Conservation (phyloP, 2,329 filamentous ascomycete genomes). For the Lecanosticta acicola region DNA sequence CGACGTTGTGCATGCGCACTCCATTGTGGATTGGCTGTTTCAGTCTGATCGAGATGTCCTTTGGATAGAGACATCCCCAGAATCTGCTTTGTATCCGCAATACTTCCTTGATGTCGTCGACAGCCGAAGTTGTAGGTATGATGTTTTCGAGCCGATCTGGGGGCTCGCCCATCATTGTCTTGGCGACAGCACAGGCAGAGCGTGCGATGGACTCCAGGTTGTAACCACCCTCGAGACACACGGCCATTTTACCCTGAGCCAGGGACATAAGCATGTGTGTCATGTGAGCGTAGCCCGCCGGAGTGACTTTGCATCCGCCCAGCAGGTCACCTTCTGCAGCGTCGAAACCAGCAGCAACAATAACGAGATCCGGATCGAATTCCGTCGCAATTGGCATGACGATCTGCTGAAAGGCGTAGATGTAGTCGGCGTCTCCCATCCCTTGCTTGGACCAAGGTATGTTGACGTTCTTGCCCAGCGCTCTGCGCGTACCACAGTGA, state of each 20-base stretch:
- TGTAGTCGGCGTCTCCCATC: slow-evolving; percentile 95
- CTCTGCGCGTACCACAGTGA: slow-evolving; percentile 54
- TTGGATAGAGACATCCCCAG: slow-evolving; percentile 83
- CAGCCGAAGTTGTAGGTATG: slow-evolving; percentile 46
- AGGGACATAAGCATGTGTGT: slow-evolving; percentile 98
- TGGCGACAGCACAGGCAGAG: slow-evolving; percentile 84
- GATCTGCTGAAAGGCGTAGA: slow-evolving; percentile 91
- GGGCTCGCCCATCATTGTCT: slow-evolving; percentile 91
- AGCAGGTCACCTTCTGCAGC: slow-evolving; percentile 89
- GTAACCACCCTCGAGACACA: slow-evolving; percentile 93
- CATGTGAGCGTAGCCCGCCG: slow-evolving; percentile 93
- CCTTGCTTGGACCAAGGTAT: slow-evolving; percentile 63
- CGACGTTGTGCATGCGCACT: slow-evolving; percentile 69
- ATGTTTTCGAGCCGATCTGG: slow-evolving; percentile 56
- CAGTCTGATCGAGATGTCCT: slow-evolving; percentile 37
- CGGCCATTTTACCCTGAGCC: slow-evolving; percentile 80
- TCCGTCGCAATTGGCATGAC: slow-evolving; percentile 95
- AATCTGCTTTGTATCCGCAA: slow-evolving; percentile 58
- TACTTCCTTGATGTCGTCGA: slow-evolving; percentile 54
- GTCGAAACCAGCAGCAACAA: slow-evolving; percentile 93
- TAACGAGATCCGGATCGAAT: slow-evolving; percentile 89
- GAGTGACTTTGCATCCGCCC: slow-evolving; percentile 87
- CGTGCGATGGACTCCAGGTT: slow-evolving; percentile 88
- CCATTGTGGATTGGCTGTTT: slow-evolving; percentile 38
- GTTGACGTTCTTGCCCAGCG: slow-evolving; percentile 60